Evolutionary conservation across 2,329 filamentous ascomycete species (phyloP), one percentile per base, ranked within the genome.

Genomic region (Plenodomus lindquistii): DNA sequence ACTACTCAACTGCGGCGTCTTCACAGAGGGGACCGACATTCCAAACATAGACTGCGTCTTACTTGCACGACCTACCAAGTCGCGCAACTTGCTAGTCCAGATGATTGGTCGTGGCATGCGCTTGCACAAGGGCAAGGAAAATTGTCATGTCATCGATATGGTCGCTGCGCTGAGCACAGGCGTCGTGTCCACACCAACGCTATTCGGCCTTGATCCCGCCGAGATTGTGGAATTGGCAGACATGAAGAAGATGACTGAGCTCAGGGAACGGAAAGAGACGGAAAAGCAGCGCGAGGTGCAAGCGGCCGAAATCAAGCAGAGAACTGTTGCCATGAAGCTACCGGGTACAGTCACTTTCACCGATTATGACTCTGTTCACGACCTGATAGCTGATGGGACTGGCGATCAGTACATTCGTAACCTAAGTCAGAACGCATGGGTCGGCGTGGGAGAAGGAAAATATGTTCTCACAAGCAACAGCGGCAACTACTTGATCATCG

Each of bases 31-130:
- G 2, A 99, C 94, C 1, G 94, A 99, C 65, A 96, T 99, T 24
- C 94, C 95, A 5, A 97, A 96, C 68, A 89, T 99, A 57, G 94
- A 99, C 75, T 97, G 94, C 66, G 84, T 99, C 19, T 69, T 99
- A 8, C 80, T 99, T 8, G 91, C 88, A 3, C 80, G 94, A 19
- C 94, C 94, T 0, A 99, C 94, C 1, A 86, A 87, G 59, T 97
- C 94, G 15, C 85, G 89, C n/a, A 97, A 97, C 61, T 77, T 99
- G 2, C 82, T 99, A 1, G 85, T 97, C 1, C 94, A 99, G 73
- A 99, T 99, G 94, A 96, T 99, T 53, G 94, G 94, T 0, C 83
- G 94, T 62, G 94, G 94, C 4, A 89, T 99, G 84, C 85, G 94
- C 36, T 75, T 97, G 34, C 82, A 90, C 67, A 79, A 85, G 1